Evolutionary conservation across 768 basidiomycete species (phyloP).

Genomic region (Hydnomerulius pinastri): DNA sequence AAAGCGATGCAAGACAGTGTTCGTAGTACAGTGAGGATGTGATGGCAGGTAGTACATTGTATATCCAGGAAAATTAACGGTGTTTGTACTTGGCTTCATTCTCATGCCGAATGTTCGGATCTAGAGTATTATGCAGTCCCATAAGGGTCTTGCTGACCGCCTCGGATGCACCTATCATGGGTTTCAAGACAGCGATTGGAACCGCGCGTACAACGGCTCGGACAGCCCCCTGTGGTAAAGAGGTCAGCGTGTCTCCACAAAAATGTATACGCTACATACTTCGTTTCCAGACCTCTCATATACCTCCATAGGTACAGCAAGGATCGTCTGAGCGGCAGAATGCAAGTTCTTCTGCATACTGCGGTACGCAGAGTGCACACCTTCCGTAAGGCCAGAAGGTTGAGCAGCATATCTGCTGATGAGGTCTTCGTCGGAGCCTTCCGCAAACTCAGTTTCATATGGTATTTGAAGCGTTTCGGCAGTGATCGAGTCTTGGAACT

Average conservation of each 20-base stretch:
- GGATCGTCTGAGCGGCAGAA: conserved; percentile 95
- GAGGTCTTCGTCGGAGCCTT: conserved; percentile 48
- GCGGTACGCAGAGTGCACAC: conserved; percentile 88
- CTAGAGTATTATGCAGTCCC: conserved; percentile 90
- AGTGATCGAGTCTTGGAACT: conserved; percentile 64
- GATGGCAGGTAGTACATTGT: conserved; percentile 24
- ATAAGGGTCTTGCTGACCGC: conserved; percentile 95
- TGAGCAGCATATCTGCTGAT: conserved; percentile 94
- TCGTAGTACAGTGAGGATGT: conserved; percentile 11
- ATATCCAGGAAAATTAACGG: conserved; percentile 40
- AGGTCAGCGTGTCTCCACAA: neutral
- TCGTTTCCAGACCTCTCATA: conserved; percentile 93
- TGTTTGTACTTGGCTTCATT: conserved; percentile 95
- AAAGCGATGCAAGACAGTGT: neutral
- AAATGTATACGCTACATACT: conserved; percentile 44
- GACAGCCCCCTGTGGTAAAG: conserved; percentile 71
- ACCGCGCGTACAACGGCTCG: conserved; percentile 95
- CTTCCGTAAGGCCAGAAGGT: conserved; percentile 80
- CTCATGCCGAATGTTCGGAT: conserved; percentile 80
- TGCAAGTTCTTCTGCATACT: conserved; percentile 85
- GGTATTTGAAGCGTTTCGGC: conserved; percentile 64
- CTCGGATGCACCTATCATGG: conserved; percentile 98
- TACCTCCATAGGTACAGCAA: conserved; percentile 99
- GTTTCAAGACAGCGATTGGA: conserved; percentile 94
- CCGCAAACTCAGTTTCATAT: conserved; percentile 30